Evolutionary conservation across 2,329 filamentous ascomycete genomes (phyloP).

Genomic region (Pseudogymnoascus sp.): DNA sequence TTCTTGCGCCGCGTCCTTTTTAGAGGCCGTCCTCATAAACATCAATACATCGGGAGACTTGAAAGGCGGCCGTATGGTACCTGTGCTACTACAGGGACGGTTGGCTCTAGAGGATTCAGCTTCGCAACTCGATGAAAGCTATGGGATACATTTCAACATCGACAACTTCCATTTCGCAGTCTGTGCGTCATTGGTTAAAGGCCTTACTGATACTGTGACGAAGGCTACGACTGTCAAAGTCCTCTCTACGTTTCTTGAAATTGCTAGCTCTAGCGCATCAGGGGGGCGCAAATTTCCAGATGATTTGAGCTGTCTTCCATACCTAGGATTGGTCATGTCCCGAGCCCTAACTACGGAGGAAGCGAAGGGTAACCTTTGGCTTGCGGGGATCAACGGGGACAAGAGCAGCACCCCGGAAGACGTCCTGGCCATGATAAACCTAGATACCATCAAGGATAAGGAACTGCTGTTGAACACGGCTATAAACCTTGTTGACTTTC

Average conservation of each 20-base stretch:
- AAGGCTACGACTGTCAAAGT: constrained; percentile 52
- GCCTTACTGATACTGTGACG: constrained; percentile 55
- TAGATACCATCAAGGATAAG: constrained; percentile 47
- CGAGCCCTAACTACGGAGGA: constrained; percentile 52
- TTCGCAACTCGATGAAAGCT: constrained; percentile 54
- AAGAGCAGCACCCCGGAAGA: constrained; percentile 35
- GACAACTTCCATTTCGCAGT: constrained; percentile 63
- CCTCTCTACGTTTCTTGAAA: constrained; percentile 54
- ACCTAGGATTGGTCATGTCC: constrained; percentile 53
- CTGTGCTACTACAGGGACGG: constrained; percentile 54
- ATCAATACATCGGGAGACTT: constrained; percentile 55
- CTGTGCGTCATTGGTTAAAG: constrained; percentile 56
- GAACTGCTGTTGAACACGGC: constrained; percentile 56
- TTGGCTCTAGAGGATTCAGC: constrained; percentile 55
- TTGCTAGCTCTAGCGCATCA: constrained; percentile 32
- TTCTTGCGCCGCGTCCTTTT: constrained; percentile 57
- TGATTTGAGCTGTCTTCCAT: constrained; percentile 38
- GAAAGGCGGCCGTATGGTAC: constrained; percentile 51
- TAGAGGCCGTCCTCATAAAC: constrained; percentile 58
- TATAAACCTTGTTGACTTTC: constrained; percentile 60
- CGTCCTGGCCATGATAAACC: constrained; percentile 37
- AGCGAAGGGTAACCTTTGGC: constrained; percentile 55
- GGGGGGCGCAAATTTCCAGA: constrained; percentile 22
- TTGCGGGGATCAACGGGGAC: constrained; percentile 45
- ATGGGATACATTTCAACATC: constrained; percentile 56